Base-by-base conservation (phyloP, 1,284 basidiomycete genomes). In the Cryptococcus sp. region DNA sequence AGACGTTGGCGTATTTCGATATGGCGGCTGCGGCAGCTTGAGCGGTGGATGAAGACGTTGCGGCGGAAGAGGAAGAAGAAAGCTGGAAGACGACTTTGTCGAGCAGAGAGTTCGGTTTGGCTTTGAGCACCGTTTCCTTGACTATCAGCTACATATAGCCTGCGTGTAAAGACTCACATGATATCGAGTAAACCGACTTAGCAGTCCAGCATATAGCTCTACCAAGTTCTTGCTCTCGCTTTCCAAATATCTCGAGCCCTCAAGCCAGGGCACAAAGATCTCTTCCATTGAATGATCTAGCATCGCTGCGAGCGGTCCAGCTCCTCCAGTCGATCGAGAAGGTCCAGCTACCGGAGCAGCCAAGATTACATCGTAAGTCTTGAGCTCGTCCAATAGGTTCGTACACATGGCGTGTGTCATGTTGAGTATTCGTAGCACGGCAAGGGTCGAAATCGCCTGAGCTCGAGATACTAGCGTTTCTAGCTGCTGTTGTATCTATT, bases 261-360 rank as follows among this genome's bases (percentile, higher is more conserved):
- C 93, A 5, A 86, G 86, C 69, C 95, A 97, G 2, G 90, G 89
- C 22, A 93, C 83, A 59, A 98, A 98, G 16, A 98, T 80, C 68
- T 98, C 95, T 58, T 97, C 95, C 79, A 97, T 85, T 1, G 90
- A 86, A 26, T 84, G 85, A 69, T 98, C 95, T 12, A 99, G 78
- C 87, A 97, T 92, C 0, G 82, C 79, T 24, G 83, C 82, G 18
- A 95, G 65, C 1, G 76, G 71, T 3, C 44, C 61, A 26, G 53
- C 52, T 4, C 51, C 45, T 0, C 49, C 45, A 5, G 59, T 21
- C 11, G 37, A 41, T 41, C 57, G 58, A 5, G 58, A 50, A 0
- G 58, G 35, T 5, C 42, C 43, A 6, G 57, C 45, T 9, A 48
- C 25, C 2, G 49, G 41, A 0, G 53, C 53, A 16, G 64, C 76